Percentiles rank a stretch among this genome's conserved stretches.
Evolutionary conservation across 1,284 basidiomycete genomes (phyloP).

Genomic region (Fistulinella staudtii): DNA sequence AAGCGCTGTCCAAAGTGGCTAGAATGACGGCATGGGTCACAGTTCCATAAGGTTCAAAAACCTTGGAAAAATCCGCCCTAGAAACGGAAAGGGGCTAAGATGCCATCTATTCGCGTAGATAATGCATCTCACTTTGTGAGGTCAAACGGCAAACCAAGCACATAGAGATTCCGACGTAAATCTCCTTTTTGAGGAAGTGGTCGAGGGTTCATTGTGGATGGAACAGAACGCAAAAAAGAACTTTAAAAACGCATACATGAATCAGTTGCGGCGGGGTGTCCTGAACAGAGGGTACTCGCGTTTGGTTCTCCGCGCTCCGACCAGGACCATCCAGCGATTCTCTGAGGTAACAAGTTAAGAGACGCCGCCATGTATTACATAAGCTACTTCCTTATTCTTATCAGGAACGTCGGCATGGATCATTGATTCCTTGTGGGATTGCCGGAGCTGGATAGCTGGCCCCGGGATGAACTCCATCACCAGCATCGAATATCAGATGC

Average conservation of each 20-base stretch:
- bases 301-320: constrained; percentile 3
- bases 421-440: constrained; percentile 3
- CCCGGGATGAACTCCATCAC: no score
- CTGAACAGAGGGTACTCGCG: constrained; percentile 12
- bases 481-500: no score
- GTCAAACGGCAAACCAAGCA: constrained; percentile 73
- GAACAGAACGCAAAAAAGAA: constrained; percentile 24
- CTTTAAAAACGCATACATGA: constrained; percentile 35
- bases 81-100: background rate
- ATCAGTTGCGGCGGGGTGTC: background rate
- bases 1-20: constrained; percentile 75
- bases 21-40: constrained; percentile 73
- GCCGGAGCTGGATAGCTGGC: constrained; percentile 14
- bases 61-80: constrained; percentile 56
- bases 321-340: constrained; percentile 3
- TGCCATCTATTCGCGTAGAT: background rate
- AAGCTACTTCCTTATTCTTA: constrained; percentile 11
- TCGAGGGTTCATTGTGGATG: constrained; percentile 13
- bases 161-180: constrained; percentile 70
- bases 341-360: constrained; percentile 19
- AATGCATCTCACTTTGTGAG: constrained; percentile 56
- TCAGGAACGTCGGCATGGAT: background rate
- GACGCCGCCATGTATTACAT: background rate
- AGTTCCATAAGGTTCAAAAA: constrained; percentile 61
- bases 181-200: constrained; percentile 39